phyloP scores from a whole-genome alignment of 2,329 filamentous ascomycete genomes.

The Hypoxylon sp. region DNA sequence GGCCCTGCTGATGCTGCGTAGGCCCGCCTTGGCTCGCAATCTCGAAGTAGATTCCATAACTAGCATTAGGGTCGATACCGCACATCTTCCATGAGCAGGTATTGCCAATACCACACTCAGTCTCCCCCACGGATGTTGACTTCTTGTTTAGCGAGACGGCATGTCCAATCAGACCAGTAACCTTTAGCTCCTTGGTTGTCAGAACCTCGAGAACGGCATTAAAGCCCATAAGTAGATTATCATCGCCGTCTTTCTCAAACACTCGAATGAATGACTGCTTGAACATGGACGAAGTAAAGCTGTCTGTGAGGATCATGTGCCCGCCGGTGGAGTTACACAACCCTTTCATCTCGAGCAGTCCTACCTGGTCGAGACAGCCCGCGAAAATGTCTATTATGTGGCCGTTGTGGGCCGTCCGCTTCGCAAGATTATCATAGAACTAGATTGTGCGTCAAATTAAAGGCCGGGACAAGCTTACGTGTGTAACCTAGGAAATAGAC shows the following conservation, averaged over 20 bases:
- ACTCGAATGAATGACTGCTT: conserved; percentile 97
- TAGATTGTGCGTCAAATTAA: conserved; percentile 54
- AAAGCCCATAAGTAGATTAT: conserved; percentile 97
- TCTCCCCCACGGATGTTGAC: conserved; percentile 95
- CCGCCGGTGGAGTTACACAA: conserved; percentile 95
- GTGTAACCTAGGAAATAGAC: conserved; percentile 38
- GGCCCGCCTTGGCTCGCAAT: conserved; percentile 94
- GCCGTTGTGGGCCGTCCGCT: conserved; percentile 94
- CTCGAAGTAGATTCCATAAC: conserved; percentile 97
- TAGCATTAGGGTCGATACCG: conserved; percentile 91
- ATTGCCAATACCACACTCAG: conserved; percentile 97
- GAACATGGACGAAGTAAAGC: conserved; percentile 99
- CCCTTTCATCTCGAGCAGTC: conserved; percentile 97
- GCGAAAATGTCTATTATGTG: conserved; percentile 98
- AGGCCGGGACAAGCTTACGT: not conserved
- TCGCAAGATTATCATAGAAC: conserved; percentile 96
- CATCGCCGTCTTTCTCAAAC: conserved; percentile 95
- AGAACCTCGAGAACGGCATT: conserved; percentile 95
- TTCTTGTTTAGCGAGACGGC: conserved; percentile 98
- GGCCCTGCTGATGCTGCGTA: conserved; percentile 83
- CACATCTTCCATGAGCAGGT: conserved; percentile 99
- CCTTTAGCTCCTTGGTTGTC: conserved; percentile 97
- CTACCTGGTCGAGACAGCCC: conserved; percentile 96
- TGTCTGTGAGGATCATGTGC: conserved; percentile 98
- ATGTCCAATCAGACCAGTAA: conserved; percentile 96